These are phyloP conservation scores for Triadica sebifera DNA, from an alignment of 345 rosid species.

Conservation along the genomic window DNA sequence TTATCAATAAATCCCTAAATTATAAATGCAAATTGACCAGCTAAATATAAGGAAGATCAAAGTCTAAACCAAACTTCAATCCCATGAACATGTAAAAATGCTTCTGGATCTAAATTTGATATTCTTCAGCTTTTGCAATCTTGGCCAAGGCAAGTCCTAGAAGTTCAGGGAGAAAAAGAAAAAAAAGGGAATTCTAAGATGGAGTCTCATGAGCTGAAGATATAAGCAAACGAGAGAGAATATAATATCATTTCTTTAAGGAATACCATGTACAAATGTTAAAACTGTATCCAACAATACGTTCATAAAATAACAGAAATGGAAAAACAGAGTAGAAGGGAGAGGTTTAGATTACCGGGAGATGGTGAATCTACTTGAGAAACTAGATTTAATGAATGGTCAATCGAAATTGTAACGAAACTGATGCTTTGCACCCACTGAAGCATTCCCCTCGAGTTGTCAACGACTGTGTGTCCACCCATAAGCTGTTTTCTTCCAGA, in stretches of 20 bases:
- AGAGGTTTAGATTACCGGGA: slow-evolving; percentile 53
- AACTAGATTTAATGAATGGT: slow-evolving; percentile 77
- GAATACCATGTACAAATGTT: background rate
- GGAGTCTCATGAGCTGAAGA: background rate
- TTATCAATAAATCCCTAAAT: background rate
- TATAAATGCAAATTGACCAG: background rate
- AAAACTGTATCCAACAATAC: background rate
- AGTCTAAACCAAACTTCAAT: background rate
- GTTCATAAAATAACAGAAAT: background rate
- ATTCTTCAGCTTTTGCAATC: background rate
- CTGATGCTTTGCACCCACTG: slow-evolving; percentile 98
- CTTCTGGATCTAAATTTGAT: background rate
- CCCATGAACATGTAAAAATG: background rate
- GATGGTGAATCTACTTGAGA: slow-evolving; percentile 74
- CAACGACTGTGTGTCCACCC: slow-evolving; percentile 64
- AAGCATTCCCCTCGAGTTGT: slow-evolving; percentile 79
- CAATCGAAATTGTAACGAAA: slow-evolving; percentile 77
- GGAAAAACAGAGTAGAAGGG: slow-evolving; percentile 1
- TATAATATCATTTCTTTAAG: background rate
- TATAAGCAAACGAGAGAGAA: background rate
- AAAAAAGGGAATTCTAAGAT: background rate
- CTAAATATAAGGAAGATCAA: background rate
- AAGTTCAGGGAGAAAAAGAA: background rate
- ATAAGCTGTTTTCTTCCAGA: slow-evolving; percentile 73
- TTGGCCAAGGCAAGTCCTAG: background rate